These are phyloP conservation scores for Phytopythium vexans DNA, from an alignment of 352 stramenopile species.

Conservation along the genomic window DNA sequence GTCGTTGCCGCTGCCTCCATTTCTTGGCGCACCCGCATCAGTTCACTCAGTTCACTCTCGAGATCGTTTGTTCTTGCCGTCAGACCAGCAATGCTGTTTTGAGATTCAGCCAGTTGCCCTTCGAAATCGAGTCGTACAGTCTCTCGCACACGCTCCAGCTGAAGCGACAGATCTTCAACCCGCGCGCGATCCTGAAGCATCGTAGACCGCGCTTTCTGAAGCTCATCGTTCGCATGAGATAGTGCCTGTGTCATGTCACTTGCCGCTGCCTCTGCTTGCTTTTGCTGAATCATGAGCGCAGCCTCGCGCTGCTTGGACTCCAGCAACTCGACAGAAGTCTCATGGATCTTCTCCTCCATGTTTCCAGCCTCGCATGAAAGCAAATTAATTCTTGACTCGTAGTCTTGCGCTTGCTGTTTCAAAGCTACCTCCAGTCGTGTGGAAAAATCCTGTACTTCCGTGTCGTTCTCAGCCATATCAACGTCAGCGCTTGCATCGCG, in stretches of 20 bases:
- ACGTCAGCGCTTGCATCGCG: too few relatives aligned
- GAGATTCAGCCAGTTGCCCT: slow-evolving; percentile 23
- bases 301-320: slow-evolving; percentile 59
- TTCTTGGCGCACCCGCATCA: slow-evolving; percentile 1
- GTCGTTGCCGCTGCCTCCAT: neutral
- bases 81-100: slow-evolving; percentile 18
- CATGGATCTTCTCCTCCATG: slow-evolving; percentile 41
- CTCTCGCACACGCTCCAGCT: slow-evolving; percentile 22
- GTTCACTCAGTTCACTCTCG: neutral
- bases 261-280: slow-evolving; percentile 33
- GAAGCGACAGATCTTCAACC: slow-evolving; percentile 17
- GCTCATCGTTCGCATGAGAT: slow-evolving; percentile 22
- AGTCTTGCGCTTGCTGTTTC: slow-evolving; percentile 38
- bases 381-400: slow-evolving; percentile 40
- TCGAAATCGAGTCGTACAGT: slow-evolving; percentile 28
- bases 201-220: slow-evolving; percentile 10
- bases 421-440: slow-evolving; percentile 37
- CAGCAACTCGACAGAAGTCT: slow-evolving; percentile 45
- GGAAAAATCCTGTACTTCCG: slow-evolving; percentile 25
- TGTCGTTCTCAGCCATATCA: neutral
- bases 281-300: slow-evolving; percentile 48
- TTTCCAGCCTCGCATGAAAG: slow-evolving; percentile 23
- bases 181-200: slow-evolving; percentile 30
- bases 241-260: slow-evolving; percentile 17
- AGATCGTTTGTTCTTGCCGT: neutral